Conservation (phyloP, 805 yeast genomes). For the Candida caryicola region DNA sequence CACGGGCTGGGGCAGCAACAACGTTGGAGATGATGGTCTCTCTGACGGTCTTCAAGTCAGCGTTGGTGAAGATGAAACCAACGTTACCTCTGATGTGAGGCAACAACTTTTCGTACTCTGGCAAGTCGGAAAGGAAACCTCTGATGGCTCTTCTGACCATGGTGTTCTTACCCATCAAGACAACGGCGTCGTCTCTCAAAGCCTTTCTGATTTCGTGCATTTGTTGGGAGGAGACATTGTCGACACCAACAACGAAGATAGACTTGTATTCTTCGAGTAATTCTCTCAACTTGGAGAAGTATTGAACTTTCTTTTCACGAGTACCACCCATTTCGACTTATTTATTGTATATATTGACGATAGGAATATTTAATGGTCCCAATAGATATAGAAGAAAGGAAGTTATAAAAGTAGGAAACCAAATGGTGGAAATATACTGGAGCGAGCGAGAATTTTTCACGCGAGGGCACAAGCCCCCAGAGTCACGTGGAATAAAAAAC, state of each 20-base stretch:
- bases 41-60: conserved; percentile 88
- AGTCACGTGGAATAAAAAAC: neutral
- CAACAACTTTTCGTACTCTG: conserved; percentile 92
- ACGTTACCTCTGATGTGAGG: conserved; percentile 97
- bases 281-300: conserved; percentile 92
- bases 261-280: conserved; percentile 96
- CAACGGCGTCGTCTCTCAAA: conserved; percentile 91
- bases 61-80: conserved; percentile 99
- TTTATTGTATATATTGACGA: conserved; percentile 46
- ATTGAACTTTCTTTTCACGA: conserved; percentile 95
- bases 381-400: conserved; percentile 12
- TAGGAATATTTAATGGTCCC: conserved; percentile 88
- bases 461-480: neutral
- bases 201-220: conserved; percentile 99
- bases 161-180: conserved; percentile 99
- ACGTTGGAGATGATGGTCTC: conserved; percentile 84
- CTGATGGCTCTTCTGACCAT: conserved; percentile 99
- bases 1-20: conserved; percentile 99
- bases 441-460: conserved; percentile 5
- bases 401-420: conserved; percentile 2
- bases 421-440: neutral
- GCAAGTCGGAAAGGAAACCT: conserved; percentile 88
- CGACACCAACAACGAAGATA: conserved; percentile 98
- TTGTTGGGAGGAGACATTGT: conserved; percentile 99
- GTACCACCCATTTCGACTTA: conserved; percentile 99